Base-by-base conservation (phyloP, 202 grass and related monocot genomes). In the Panicum virgatum region DNA sequence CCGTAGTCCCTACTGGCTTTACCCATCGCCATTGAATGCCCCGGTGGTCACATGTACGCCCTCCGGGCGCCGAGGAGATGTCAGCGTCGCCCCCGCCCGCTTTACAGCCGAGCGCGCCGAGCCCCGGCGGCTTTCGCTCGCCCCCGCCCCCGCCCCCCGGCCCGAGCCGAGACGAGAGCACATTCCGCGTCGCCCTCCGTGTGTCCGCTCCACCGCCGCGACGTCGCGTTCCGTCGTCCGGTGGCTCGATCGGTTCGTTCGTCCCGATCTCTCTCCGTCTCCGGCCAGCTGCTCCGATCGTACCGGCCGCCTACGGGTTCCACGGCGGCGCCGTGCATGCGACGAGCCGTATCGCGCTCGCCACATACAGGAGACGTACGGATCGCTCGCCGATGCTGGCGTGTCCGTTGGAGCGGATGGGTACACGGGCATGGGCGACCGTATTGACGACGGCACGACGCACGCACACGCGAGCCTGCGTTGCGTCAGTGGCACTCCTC, bases 21-120 rank as follows among this genome's bases (percentile, higher is more conserved):
- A 51, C 83, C 65, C 34, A 4, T 70, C 32, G 23, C 50, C 86
- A 89, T 86, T 84, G 0, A 89, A 89, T 86, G 69, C 19, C 66
- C 22, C 22, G 6, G 56, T 59, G 56, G 56, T 59, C 56, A 59
- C 20, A 4, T 11, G n/a, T 3, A 27, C 27, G 42, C 72, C 20
- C 10, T 53, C n/a, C 82, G 78, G 70, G 70, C 76, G 88, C 30
- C 68, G 22, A 85, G 46, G 69, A 80, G 52, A 80, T 56, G 81
- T 80, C 86, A 62, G 62, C 76, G 32, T 75, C 80, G 53, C 39
- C 65, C n/a, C 12, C 11, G 19, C 58, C 25, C 40, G 40, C 80
- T 84, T 88, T 84, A 79, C 80, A 79, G 66, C 80, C 80, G 46
- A 30, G 69, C 69, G 18, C 7, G 14, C 46, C 48, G 18, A 52